Base-by-base conservation (phyloP, 2,329 filamentous ascomycete species). In the Grosmannia penicillata region DNA sequence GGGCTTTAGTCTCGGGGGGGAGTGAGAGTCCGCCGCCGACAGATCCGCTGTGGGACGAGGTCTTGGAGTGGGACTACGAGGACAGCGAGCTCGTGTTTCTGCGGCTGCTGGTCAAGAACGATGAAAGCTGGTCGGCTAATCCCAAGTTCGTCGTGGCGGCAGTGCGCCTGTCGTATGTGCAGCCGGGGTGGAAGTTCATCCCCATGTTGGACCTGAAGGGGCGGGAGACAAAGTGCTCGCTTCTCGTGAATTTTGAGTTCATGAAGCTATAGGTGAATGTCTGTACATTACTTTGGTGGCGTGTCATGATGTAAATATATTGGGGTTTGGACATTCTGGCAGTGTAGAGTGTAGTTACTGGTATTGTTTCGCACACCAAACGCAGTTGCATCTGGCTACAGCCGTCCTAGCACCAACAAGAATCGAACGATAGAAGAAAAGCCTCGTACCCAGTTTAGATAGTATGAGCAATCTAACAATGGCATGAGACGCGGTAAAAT, bases 21-120 rank as follows among this genome's bases (percentile, higher is more conserved):
- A 76, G 74, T 7, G 17, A 36, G 32, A 19, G 7, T 43, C 70
- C 75, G 3, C 65, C 67, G 0, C 52, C 63, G 0, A 76, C 64
- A 0, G 74, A 80, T 43, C 76, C 77, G 0, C 36, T 82, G 8
- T 82, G 75, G 75, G 66, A 80, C 45, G 74, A 81, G 53, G 60
- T 58, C 13, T 57, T 82, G 8, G 73, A 78, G 49, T 82, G 77
- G 77, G 71, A 76, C 43, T 81, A 71, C 47, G 70, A 77, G 6
- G 75, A 79, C 40, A 78, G 73, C 46, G 76, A 80, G 51, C 50
- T 82, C 34, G 66, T 68, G 0, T 82, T 82, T 47, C 45, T 82
- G 46, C 62, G 77, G 0, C 62, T 82, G 42, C 57, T 80, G 30
- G 64, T 82, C 56, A 82, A 82, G 61, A 75, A 69, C 45, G 76